phyloP scores from a whole-genome alignment of 1,284 basidiomycete species.

The Ustilago cynodontis region DNA sequence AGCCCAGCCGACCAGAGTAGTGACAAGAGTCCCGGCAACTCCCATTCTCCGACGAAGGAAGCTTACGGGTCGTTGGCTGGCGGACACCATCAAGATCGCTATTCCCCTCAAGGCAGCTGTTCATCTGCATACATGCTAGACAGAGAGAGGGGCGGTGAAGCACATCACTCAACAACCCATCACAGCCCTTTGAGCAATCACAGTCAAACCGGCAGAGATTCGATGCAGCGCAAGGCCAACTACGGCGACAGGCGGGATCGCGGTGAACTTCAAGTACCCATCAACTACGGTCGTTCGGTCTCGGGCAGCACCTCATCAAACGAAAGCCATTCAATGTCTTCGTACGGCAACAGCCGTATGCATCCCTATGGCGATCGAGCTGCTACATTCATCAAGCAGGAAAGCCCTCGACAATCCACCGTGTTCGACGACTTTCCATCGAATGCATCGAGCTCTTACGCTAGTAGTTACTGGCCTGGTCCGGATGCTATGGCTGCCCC shows the following conservation, averaged over 20 bases:
- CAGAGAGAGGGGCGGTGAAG: slow-evolving; percentile 13
- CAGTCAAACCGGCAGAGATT: slow-evolving; percentile 19
- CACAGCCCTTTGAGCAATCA: slow-evolving; percentile 10
- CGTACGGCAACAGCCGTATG: slow-evolving; percentile 29
- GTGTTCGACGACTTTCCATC: slow-evolving; percentile 7
- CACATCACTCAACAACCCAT: background rate
- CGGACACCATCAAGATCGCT: slow-evolving; percentile 22
- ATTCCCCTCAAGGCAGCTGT: slow-evolving; percentile 9
- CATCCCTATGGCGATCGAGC: slow-evolving; percentile 36
- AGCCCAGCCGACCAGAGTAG: background rate
- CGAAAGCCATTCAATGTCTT: slow-evolving; percentile 8
- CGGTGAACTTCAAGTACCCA: background rate
- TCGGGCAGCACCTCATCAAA: slow-evolving; percentile 3
- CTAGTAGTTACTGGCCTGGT: slow-evolving; percentile 24
- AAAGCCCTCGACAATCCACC: slow-evolving; percentile 15
- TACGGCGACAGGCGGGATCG: slow-evolving; percentile 21
- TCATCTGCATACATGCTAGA: slow-evolving; percentile 12
- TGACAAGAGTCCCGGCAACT: background rate
- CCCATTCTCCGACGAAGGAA: slow-evolving; percentile 4
- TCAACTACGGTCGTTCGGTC: slow-evolving; percentile 20
- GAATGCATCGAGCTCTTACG: slow-evolving; percentile 2
- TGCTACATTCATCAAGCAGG: slow-evolving; percentile 14
- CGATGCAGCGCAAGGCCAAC: slow-evolving; percentile 11
- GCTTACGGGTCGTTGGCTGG: background rate
- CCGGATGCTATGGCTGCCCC: slow-evolving; percentile 9